phyloP scores from a whole-genome alignment of 1,284 basidiomycete species.

The Retiboletus flavoniger region DNA sequence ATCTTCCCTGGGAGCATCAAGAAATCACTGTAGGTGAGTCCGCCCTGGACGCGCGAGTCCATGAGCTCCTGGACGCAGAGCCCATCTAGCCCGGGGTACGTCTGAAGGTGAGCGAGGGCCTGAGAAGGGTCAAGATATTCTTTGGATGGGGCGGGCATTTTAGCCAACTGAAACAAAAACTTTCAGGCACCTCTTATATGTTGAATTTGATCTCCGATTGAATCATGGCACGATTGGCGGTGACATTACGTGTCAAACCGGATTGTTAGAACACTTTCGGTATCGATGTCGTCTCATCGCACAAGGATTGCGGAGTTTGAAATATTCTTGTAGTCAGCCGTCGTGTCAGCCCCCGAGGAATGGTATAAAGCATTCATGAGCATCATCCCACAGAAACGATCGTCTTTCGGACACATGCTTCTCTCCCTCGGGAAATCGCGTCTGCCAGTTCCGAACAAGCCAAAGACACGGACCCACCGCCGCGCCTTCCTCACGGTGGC shows the following conservation, averaged over 20 bases:
- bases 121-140: slow-evolving; percentile 56
- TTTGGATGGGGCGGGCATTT: slow-evolving; percentile 35
- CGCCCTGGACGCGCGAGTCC: slow-evolving; percentile 86
- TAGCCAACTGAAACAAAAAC: slow-evolving; percentile 26
- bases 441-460: slow-evolving; percentile 21
- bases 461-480: slow-evolving; percentile 11
- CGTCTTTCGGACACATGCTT: slow-evolving; percentile 16
- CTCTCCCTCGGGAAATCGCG: slow-evolving; percentile 25
- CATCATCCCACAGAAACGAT: slow-evolving; percentile 13
- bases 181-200: slow-evolving; percentile 4
- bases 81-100: slow-evolving; percentile 82
- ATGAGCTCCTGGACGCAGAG: slow-evolving; percentile 86
- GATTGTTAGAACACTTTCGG: no score
- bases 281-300: no score
- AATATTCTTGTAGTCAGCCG: slow-evolving; percentile 21
- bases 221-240: not conserved
- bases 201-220: slow-evolving; percentile 18
- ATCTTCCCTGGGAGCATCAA: slow-evolving; percentile 95
- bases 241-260: not conserved
- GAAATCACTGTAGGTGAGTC: slow-evolving; percentile 97
- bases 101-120: slow-evolving; percentile 73
- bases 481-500: slow-evolving; percentile 16
- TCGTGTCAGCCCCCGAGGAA: slow-evolving; percentile 15
- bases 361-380: slow-evolving; percentile 14
- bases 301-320: not conserved